A percentile compares a stretch with the other conserved stretches of the same genome.
Conservation (phyloP, 2,329 filamentous ascomycete genomes). For the Septoria linicola region DNA sequence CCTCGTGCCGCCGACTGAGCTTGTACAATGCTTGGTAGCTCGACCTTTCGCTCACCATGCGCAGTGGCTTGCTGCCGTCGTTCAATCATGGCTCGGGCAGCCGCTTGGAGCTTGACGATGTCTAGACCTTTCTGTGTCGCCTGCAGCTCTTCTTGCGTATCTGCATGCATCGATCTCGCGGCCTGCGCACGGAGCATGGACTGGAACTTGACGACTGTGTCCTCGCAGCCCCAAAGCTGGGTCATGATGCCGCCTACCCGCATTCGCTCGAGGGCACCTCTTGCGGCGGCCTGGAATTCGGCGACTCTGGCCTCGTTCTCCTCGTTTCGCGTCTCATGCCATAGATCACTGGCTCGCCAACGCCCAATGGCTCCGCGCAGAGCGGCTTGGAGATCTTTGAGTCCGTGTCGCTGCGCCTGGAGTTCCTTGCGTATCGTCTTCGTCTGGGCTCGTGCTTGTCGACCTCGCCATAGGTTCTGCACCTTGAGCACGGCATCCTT, state of each 20-base stretch:
- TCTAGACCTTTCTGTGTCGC: conserved; percentile 58
- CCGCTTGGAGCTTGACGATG: conserved; percentile 52
- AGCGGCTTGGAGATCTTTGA: conserved; percentile 45
- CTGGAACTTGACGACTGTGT: conserved; percentile 75
- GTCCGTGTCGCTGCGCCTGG: conserved; percentile 46
- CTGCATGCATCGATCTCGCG: conserved; percentile 57
- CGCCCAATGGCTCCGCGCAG: conserved; percentile 56
- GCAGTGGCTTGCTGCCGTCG: conserved; percentile 45
- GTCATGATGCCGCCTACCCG: conserved; percentile 81
- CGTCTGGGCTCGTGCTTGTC: conserved; percentile 51
- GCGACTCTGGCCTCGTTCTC: conserved; percentile 37
- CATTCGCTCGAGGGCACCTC: conserved; percentile 76
- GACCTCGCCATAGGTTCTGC: conserved; percentile 76
- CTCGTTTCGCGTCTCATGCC: conserved; percentile 39
- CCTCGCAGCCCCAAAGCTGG: conserved; percentile 80
- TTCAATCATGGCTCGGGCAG: conserved; percentile 65
- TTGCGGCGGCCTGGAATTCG: conserved; percentile 44
- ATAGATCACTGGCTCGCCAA: conserved; percentile 53
- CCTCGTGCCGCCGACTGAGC: conserved; percentile 47
- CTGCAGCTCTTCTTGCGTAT: conserved; percentile 55
- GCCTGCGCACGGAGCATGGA: conserved; percentile 58
- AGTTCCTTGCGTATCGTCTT: conserved; percentile 50
- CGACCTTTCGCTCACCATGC: conserved; percentile 33
- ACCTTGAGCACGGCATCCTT: conserved; percentile 67
- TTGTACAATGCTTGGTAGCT: conserved; percentile 31